These are phyloP conservation scores for Takashimella tepidaria DNA, from an alignment of 1,284 basidiomycete species.

Conservation along the genomic window DNA sequence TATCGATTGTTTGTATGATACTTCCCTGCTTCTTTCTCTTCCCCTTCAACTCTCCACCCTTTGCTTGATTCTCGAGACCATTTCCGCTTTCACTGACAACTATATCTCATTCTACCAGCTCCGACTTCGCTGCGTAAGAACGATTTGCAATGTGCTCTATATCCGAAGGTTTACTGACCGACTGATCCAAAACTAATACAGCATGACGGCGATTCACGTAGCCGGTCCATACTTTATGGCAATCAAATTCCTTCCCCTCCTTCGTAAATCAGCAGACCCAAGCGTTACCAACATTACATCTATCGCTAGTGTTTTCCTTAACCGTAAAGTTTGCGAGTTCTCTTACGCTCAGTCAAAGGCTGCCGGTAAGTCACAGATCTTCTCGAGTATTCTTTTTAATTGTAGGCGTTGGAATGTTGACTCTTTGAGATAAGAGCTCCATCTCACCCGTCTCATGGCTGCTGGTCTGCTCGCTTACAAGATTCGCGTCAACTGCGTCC, in stretches of 20 bases:
- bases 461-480: conserved; percentile 27
- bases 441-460: conserved; percentile 28
- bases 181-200: no score
- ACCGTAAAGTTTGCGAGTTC: conserved; percentile 29
- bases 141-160: no score
- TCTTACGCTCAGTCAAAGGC: conserved; percentile 35
- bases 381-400: not conserved
- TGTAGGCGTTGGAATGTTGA: no score
- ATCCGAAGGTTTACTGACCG: not conserved
- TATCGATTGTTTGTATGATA: no score
- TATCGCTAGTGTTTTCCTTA: conserved; percentile 24
- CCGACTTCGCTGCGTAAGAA: conserved; percentile 28
- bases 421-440: no score
- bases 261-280: conserved; percentile 26
- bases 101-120: conserved; percentile 9
- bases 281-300: conserved; percentile 31
- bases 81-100: not conserved
- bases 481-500: conserved; percentile 28
- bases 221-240: conserved; percentile 28
- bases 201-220: conserved; percentile 33
- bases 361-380: conserved; percentile 12
- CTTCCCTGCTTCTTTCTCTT: not conserved
- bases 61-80: no score
- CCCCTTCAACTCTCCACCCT: no score
- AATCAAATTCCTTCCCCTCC: conserved; percentile 28